Evolutionary conservation across 768 basidiomycete species (phyloP), one percentile per base, ranked within the genome.

Genomic region (Scleroderma citrinum): DNA sequence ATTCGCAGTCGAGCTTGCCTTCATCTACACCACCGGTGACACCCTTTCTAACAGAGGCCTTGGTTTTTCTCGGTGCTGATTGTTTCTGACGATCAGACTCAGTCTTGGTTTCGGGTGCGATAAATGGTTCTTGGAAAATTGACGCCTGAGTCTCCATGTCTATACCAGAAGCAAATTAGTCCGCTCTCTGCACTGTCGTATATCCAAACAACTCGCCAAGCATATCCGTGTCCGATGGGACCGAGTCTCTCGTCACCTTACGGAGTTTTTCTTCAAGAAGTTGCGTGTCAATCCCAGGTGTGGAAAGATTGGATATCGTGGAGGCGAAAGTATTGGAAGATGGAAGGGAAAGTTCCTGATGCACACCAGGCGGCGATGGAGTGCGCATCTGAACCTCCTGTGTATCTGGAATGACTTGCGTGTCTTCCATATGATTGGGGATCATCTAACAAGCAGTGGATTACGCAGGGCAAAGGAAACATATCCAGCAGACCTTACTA

Each of bases 1-100:
- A 91, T 53, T 85, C 83, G 56, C 88, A 90, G n/a, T 80, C 67
- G 20, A 84, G 55, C 3, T 68, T 74, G 10, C 65, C 67, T 52
- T 77, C 74, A 10, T 57, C 62, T 30, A 50, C 45, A 19, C 34
- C 39, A 32, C 53, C 51, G 38, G 47, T 47, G 35, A 38, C 48
- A 47, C 48, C 43, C n/a, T 23, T 48, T 40, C 44, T 51, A n/a
- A 24, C 16, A 1, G 24, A 10, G 45, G 20, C 37, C 31, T n/a
- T 31, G 13, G 34, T 39, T 17, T 39, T 44, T 17, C n/a, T 20
- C n/a, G 10, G n/a, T 11, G 19, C 41, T 14, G 26, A 8, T 21
- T 32, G 17, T 36, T 35, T 8, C n/a, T n/a, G 37, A 8, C 17
- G 34, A 43, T 20, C 6, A 10, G 32, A 41, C 2, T 17, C 19